Conservation (phyloP, 73 alveolate genomes). For the Tetrahymena malaccensis region DNA sequence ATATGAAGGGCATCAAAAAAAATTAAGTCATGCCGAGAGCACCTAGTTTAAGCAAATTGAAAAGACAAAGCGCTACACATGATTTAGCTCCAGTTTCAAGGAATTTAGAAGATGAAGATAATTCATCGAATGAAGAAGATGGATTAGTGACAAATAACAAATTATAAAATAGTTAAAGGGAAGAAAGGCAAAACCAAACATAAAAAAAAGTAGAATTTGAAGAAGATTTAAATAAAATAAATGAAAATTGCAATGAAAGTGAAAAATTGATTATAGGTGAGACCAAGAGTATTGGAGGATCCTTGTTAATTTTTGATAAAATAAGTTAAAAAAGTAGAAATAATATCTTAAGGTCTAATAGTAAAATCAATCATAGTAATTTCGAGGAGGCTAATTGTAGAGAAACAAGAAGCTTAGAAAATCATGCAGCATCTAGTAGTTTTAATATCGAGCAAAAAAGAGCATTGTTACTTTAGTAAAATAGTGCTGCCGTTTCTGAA, state of each 20-base stretch:
- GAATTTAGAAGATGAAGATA: neutral
- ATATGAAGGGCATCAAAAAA: neutral
- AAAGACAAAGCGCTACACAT: neutral
- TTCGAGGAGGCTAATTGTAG: neutral
- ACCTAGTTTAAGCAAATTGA: neutral
- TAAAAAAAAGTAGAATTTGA: neutral
- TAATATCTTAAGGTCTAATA: neutral
- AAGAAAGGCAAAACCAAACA: neutral
- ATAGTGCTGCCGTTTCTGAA: neutral
- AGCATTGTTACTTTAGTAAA: neutral
- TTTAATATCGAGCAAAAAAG: neutral
- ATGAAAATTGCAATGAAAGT: neutral
- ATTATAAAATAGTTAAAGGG: neutral
- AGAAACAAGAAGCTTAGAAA: neutral
- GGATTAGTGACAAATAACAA: neutral
- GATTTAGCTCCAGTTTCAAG: neutral
- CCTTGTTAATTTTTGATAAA: neutral
- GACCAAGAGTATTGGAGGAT: neutral
- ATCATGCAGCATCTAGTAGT: neutral
- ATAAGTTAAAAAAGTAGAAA: neutral
- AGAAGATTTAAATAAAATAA: neutral
- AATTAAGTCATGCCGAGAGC: neutral
- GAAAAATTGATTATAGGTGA: neutral
- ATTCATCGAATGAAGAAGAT: neutral
- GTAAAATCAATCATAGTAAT: neutral